Evolutionary conservation across 163 green algal genomes (phyloP), one percentile per base, ranked within the genome.

Genomic region (Trebouxia gelatinosa): DNA sequence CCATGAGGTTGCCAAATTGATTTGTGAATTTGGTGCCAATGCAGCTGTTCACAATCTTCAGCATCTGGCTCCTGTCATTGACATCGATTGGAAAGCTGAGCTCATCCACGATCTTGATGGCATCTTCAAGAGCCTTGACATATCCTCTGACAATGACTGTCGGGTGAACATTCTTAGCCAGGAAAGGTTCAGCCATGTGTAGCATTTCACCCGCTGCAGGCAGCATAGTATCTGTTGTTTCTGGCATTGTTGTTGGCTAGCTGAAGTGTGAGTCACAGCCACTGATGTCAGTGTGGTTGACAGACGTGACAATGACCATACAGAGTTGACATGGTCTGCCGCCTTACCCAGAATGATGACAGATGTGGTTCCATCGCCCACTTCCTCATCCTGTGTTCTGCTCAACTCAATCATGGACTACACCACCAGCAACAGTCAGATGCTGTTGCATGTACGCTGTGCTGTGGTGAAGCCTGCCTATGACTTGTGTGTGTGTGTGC

Each of bases 11-110:
- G 38, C 96, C 96, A 75, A 98, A 98, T n/a, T 94, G 88, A 48
- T 87, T 86, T 19, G 96, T 98, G 90, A 98, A 99, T 85, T 99
- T 99, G 50, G 96, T 99, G 54, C 94, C 96, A 43, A 99, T 97
- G 85, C 92, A 98, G 81, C 82, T 94, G 85, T 94, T 91, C 28
- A 99, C 89, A 37, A 99, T 97, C 50, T 93, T 93, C 17, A 98
- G 83, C 93, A 99, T 98, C 71, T 84, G 65, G 17, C 91, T 57
- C 34, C 90, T 78, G 85, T 99, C 83, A 57, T 94, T 86, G 29
- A 86, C 89, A 83, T 99, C 95, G 11, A 99, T 93, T 34, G 90
- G 85, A 80, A 99, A 99, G 2, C 92, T 84, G 54, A 98, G 84
- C 43, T 87, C 68, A 58, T 98, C 93, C 7, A 98, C 84, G 9